Percentiles rank a stretch among this genome's conserved stretches.
Evolutionary conservation across 148 eudicot species (phyloP).

Genomic region (Beta vulgaris): DNA sequence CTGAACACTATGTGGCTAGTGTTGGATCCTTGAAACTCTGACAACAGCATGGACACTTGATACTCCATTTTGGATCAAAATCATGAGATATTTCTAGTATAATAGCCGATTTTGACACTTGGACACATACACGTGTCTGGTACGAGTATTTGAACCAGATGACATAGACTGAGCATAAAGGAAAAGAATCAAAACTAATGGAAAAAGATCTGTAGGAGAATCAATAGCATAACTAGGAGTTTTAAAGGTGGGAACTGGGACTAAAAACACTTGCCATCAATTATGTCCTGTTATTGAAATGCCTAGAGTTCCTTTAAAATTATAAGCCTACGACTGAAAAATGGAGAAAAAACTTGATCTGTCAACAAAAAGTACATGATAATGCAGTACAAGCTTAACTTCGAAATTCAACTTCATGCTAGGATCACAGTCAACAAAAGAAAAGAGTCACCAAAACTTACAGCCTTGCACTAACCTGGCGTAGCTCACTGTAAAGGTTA

Average conservation of each 20-base stretch:
- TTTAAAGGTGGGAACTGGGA: background rate
- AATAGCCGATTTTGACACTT: too few relatives aligned
- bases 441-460: constrained; percentile 5
- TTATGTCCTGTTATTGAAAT: background rate
- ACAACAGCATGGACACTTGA: too few relatives aligned
- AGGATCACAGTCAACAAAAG: background rate
- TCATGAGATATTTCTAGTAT: too few relatives aligned
- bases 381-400: background rate
- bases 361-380: background rate
- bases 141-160: too few relatives aligned
- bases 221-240: background rate
- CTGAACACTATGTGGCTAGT: too few relatives aligned
- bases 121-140: too few relatives aligned
- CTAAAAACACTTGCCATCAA: background rate
- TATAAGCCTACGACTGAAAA: background rate
- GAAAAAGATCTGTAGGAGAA: background rate
- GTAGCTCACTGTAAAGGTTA: constrained; percentile 82
- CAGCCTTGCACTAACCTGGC: constrained; percentile 85
- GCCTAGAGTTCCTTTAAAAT: background rate
- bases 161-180: background rate
- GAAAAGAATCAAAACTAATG: background rate
- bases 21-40: too few relatives aligned
- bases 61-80: too few relatives aligned
- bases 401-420: background rate
- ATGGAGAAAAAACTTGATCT: background rate